phyloP scores from a whole-genome alignment of 257 asterid species.

The Marsdenia floribunda region DNA sequence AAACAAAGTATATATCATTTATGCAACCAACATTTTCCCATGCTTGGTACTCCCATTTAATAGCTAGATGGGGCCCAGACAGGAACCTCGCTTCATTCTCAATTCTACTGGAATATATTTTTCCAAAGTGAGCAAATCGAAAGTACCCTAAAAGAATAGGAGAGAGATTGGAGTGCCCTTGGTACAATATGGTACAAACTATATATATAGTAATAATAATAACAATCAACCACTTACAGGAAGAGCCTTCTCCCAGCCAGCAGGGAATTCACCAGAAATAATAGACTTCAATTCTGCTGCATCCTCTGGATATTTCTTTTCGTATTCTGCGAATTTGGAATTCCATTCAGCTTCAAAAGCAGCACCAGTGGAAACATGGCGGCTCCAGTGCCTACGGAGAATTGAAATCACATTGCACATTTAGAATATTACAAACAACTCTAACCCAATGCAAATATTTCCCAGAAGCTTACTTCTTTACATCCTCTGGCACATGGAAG shows the following conservation, averaged over 20 bases:
- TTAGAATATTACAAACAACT: slow-evolving; percentile 17
- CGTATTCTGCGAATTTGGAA: slow-evolving; percentile 77
- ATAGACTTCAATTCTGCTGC: slow-evolving; percentile 60
- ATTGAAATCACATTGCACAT: slow-evolving; percentile 8
- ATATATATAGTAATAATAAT: neutral
- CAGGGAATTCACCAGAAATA: slow-evolving; percentile 48
- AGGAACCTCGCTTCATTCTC: neutral
- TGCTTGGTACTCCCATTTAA: neutral
- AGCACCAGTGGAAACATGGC: slow-evolving; percentile 75
- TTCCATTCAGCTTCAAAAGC: slow-evolving; percentile 88
- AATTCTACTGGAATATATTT: too few relatives aligned
- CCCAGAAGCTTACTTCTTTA: slow-evolving; percentile 53
- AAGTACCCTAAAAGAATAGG: neutral
- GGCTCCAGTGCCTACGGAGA: slow-evolving; percentile 79
- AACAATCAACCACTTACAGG: slow-evolving; percentile 41
- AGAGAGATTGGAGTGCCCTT: neutral
- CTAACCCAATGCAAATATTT: slow-evolving; percentile 3
- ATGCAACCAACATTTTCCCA: neutral
- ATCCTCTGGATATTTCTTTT: slow-evolving; percentile 74
- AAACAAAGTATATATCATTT: neutral
- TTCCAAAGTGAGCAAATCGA: neutral
- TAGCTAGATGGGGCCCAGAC: neutral
- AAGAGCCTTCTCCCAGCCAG: slow-evolving; percentile 79
- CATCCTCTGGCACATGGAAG: slow-evolving; percentile 88
- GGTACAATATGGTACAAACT: neutral